Base-by-base conservation (phyloP, 306 rosid genomes). In the Cyamopsis tetragonoloba region DNA sequence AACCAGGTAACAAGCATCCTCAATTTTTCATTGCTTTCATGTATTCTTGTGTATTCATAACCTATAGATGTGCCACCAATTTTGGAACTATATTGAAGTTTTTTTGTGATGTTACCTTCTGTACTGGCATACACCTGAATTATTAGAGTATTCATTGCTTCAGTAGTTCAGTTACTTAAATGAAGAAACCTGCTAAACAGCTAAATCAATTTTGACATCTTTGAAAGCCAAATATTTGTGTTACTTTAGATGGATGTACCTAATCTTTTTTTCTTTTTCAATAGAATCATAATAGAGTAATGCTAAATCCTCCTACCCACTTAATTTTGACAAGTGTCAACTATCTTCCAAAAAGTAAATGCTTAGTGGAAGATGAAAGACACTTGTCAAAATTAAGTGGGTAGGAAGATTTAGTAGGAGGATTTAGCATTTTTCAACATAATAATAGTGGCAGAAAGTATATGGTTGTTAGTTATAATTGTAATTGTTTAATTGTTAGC, bases 1-100 rank as follows among this genome's bases (percentile, higher is more conserved):
- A 93, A 93, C 77, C 91, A 85, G 95, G 98, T 89, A 47, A 57
- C 62, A 15, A 57, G 31, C 57, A 67, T 72, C 11, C 39, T 62
- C 48, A 34, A 37, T 60, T 27, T 46, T 9, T 69, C 73, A 30
- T 22, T 23, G 61, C 15, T 72, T 18, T 43, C 24, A 60, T 53
- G 20, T 65, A 49, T 70, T 72, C 26, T 73, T 58, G 19, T 42
- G 13, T 62, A 50, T 37, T 72, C 50, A 49, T 46, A 28, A 18
- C 20, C 41, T 41, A 41, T 6, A 35, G 56, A 62, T 39, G 13
- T 37, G 27, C 47, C 62, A 15, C 43, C 18, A 23, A 32, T 48
- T 48, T 72, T 61, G 20, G 6, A 24, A 14, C 9, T 24, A 35
- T 54, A 57, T 65, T 74, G 49, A 34, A 32, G 10, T 13, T 22